Evolutionary conservation across 1,284 basidiomycete genomes (phyloP).

Genomic region (Apiotrichum montevideense): DNA sequence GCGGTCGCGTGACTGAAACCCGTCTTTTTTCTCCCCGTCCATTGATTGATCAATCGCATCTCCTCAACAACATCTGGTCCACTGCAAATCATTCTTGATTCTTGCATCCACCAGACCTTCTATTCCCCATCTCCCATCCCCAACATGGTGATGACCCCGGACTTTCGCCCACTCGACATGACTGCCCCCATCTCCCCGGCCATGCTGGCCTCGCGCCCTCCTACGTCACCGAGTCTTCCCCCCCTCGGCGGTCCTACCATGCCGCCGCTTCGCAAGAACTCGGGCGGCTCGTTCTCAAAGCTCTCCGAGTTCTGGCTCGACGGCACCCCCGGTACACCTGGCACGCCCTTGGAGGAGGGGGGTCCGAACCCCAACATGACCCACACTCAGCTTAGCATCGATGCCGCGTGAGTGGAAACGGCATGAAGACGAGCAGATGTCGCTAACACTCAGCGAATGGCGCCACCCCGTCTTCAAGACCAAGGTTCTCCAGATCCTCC

Average conservation of each 20-base stretch:
- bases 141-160: conserved; percentile 24
- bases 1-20: too few species aligned
- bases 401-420: conserved; percentile 64
- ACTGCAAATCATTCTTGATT: too few species aligned
- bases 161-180: conserved; percentile 13
- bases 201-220: conserved; percentile 9
- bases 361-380: conserved; percentile 56
- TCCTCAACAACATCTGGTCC: too few species aligned
- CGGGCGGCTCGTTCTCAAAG: conserved; percentile 41
- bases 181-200: conserved; percentile 19
- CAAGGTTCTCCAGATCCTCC: conserved; percentile 38
- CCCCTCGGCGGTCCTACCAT: background rate
- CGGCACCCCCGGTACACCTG: conserved; percentile 11
- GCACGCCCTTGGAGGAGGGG: conserved; percentile 14
- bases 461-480: conserved; percentile 45
- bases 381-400: conserved; percentile 58
- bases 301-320: conserved; percentile 43
- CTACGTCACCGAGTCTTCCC: conserved; percentile 5
- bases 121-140: background rate
- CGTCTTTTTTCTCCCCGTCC: too few species aligned
- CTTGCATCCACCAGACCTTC: too few species aligned
- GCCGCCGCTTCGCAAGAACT: conserved; percentile 25
- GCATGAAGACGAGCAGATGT: too few species aligned
- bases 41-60: too few species aligned
- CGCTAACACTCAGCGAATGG: conserved; percentile 34